Base-by-base conservation (phyloP, 2,329 filamentous ascomycete species). In the Escovopsis weberi region DNA sequence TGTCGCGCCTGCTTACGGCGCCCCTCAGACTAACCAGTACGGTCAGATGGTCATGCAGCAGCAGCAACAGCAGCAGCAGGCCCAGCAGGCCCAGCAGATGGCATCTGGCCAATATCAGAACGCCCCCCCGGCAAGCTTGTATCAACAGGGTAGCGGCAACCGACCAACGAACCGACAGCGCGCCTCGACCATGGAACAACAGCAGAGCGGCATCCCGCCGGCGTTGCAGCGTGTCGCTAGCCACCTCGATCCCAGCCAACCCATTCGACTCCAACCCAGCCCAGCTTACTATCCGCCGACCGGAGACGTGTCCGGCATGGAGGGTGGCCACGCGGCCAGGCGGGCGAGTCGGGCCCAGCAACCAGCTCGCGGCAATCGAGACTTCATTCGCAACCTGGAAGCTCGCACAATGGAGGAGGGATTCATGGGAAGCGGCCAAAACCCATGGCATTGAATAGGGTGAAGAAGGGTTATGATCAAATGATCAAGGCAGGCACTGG, bases 281-380 rank as follows among this genome's bases (percentile, higher is more conserved):
- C 91, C 91, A 5, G 91, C 91, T 2, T 98, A 98, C 62, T 98
- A 96, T 54, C 91, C 91, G 10, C 91, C 91, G 18, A 85, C 89
- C 2, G 79, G 83, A 6, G 89, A 96, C 50, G 65, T 70, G 8
- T 75, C 84, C 47, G 73, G 79, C 39, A 75, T 73, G 45, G 68
- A 76, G 23, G 56, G 69, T 38, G 59, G 66, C 43, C 60, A 74
- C 65, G 62, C 82, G 28, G 77, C 83, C 36, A 75, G 87, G 54
- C 75, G 88, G 58, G 82, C 84, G 37, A 89, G 85, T 57, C 74
- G 87, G 43, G 73, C 75, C 38, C 75, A 79, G 51, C 72, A 75
- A 55, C 65, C 72, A 37, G 68, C 67, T 37, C 72, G 70, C 59
- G 70, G 63, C 38, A 82, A 88, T 55, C 73, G 87, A 36, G 89